Conservation (phyloP, 140 eudicot species). For the Anethum foeniculum region DNA sequence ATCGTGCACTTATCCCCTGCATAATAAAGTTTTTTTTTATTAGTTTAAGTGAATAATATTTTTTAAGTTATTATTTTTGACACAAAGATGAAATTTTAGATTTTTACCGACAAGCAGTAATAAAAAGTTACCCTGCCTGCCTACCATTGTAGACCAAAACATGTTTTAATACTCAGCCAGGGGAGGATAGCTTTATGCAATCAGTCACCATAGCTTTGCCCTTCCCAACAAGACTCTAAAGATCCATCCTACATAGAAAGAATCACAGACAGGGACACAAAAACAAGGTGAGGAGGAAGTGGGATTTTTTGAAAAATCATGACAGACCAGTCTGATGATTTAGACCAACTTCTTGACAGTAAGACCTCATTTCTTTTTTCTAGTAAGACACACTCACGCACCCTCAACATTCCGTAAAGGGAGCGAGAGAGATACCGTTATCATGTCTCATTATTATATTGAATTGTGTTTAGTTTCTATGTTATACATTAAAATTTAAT, state of each 20-base stretch:
- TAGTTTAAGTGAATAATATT: no score
- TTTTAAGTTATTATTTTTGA: not conserved
- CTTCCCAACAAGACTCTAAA: not conserved
- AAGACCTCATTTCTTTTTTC: not conserved
- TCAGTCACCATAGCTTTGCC: conserved; percentile 4
- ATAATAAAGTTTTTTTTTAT: no score
- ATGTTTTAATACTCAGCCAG: not conserved
- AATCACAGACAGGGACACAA: not conserved
- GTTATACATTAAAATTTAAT: not conserved
- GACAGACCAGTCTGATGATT: conserved; percentile 60
- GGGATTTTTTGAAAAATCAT: conserved; percentile 14
- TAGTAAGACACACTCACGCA: not conserved
- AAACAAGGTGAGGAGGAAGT: not conserved
- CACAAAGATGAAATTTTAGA: not conserved
- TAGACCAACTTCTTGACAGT: conserved; percentile 91
- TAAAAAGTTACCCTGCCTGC: not conserved
- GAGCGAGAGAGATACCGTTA: no score
- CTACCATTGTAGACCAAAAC: not conserved
- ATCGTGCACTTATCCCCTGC: no score
- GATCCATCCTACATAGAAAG: no score
- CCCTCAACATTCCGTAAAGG: no score
- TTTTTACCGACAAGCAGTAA: not conserved
- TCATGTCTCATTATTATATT: not conserved
- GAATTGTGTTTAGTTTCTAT: not conserved
- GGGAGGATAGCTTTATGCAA: not conserved